Base-by-base conservation (phyloP, 192 early-diverging fungal genomes). In the Jimgerdemannia flammicorona region DNA sequence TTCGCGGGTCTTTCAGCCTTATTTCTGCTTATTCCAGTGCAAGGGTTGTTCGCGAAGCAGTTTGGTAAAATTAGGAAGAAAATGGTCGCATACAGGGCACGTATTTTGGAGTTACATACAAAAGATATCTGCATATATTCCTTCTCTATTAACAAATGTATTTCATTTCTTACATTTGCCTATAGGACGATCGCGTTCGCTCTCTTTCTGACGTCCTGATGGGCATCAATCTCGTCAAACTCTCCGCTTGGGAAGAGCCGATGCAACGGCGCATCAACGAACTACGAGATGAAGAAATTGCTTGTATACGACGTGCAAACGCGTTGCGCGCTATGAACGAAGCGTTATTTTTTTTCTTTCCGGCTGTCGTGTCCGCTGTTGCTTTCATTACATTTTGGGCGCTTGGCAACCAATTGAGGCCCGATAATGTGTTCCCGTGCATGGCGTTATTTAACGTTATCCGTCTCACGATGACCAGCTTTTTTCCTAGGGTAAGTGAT, bases 291-390 rank as follows among this genome's bases (percentile, higher is more conserved):
- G 65, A 79, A 70, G 81, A 82, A 44, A 40, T 82, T 14, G 43
- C 67, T 43, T 78, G 79, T 43, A 78, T 82, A 41, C 76, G 78
- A 75, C 78, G 79, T 64, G 77, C 77, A 70, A 82, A 82, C 73
- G 11, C 74, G 19, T 76, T 82, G 81, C 75, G 81, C 63, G 81
- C 81, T 10, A 44, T 65, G 67, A 82, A 82, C 67, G 78, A 79
- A 75, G 81, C 78, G 64, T 76, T 82, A 64, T 82, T 76, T 72
- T 82, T 82, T 19, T 82, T 78, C 75, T 82, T 82, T 75, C 78
- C 73, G 29, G 72, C 81, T 41, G 71, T 82, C 72, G 78, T 72
- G 59, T 77, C 77, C 14, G 66, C 79, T 18, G 74, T 75, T 67
- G 74, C 76, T 44, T 82, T 82, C 76, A 67, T 78, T 59, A 78